phyloP scores from a whole-genome alignment of 495 filamentous ascomycete species.

The Staphylotrichum tortipilum region DNA sequence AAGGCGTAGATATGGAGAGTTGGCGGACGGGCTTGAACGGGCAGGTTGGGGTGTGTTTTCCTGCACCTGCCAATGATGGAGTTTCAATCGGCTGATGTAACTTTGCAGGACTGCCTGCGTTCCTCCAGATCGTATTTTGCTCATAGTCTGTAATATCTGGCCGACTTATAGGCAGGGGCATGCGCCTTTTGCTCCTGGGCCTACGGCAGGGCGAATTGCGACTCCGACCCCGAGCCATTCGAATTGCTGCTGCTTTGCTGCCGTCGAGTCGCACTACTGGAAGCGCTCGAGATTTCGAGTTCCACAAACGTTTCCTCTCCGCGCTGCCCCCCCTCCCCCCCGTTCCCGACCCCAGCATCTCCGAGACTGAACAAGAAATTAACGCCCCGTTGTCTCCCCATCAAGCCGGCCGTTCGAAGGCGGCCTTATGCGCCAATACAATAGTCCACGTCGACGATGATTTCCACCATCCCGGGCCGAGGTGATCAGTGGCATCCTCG shows the following conservation, averaged over 20 bases:
- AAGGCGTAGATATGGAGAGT: too few relatives aligned
- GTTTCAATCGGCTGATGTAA: background rate
- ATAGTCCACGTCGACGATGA: background rate
- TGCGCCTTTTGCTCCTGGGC: background rate
- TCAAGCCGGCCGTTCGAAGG: background rate
- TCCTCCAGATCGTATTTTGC: background rate
- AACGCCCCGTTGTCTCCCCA: background rate
- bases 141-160: background rate
- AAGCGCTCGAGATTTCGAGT: too few relatives aligned
- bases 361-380: background rate
- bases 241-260: too few relatives aligned
- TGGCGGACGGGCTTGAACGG: too few relatives aligned
- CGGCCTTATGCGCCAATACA: background rate
- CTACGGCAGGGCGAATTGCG: background rate
- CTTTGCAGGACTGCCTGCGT: too few relatives aligned
- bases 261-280: too few relatives aligned
- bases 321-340: too few relatives aligned
- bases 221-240: too few relatives aligned
- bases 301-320: too few relatives aligned
- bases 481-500: background rate
- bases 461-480: conserved; percentile 1
- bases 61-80: conserved; percentile 1
- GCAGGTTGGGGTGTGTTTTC: too few relatives aligned
- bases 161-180: conserved; percentile 1
- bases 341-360: background rate